These are phyloP conservation scores for Exserohilum turcica DNA, from an alignment of 2,329 filamentous ascomycete species.

Conservation along the genomic window DNA sequence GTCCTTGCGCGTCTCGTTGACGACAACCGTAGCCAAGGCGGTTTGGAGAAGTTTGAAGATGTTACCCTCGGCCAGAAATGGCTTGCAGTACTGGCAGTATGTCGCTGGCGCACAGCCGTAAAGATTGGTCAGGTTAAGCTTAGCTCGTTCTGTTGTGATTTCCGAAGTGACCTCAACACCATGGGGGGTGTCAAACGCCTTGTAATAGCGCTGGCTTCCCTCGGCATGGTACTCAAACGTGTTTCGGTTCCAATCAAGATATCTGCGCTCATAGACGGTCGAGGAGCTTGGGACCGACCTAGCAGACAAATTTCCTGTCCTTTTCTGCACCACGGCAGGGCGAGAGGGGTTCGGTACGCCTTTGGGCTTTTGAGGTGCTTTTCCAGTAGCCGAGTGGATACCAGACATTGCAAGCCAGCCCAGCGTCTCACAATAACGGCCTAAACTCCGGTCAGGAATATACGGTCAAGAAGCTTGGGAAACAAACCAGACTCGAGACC, in stretches of 20 bases:
- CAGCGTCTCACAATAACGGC: constrained; percentile 70
- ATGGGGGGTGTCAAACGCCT: constrained; percentile 55
- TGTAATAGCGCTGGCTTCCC: constrained; percentile 53
- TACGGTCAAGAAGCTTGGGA: background rate
- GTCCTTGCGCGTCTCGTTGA: constrained; percentile 58
- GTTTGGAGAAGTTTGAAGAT: constrained; percentile 61
- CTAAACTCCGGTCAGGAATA: constrained; percentile 11
- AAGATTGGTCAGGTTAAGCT: constrained; percentile 61
- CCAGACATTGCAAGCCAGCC: constrained; percentile 70
- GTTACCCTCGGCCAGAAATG: constrained; percentile 58
- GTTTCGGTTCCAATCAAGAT: constrained; percentile 71
- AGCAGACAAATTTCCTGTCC: constrained; percentile 41
- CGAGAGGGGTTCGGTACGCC: constrained; percentile 53
- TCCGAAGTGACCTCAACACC: constrained; percentile 55
- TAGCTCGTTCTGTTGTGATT: constrained; percentile 58
- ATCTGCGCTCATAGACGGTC: constrained; percentile 62
- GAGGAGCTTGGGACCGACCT: constrained; percentile 40
- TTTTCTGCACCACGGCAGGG: constrained; percentile 36
- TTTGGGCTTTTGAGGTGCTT: constrained; percentile 45
- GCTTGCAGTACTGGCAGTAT: constrained; percentile 63
- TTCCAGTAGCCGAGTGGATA: constrained; percentile 56
- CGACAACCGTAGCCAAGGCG: constrained; percentile 58
- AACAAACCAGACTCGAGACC: constrained; percentile 61
- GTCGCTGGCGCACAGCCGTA: constrained; percentile 66
- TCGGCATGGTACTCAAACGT: constrained; percentile 68